phyloP scores from a whole-genome alignment of 306 rosid species.

The Glycine tomentella region DNA sequence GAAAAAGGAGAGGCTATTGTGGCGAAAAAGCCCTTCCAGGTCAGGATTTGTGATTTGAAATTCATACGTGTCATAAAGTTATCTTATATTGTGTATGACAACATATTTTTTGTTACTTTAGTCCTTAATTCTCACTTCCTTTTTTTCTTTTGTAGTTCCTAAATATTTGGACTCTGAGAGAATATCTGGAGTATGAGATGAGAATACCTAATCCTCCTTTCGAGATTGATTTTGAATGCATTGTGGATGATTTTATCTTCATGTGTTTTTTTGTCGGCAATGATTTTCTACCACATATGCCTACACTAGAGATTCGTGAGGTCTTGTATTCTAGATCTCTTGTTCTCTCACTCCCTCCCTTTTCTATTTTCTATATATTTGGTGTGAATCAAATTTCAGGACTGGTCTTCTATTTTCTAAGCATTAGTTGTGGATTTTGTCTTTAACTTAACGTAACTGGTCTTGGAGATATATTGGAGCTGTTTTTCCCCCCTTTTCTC shows the following conservation, averaged over 20 bases:
- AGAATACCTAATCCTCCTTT: slow-evolving; percentile 76
- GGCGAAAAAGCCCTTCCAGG: slow-evolving; percentile 92
- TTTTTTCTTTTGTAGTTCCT: slow-evolving; percentile 69
- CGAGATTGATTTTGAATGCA: slow-evolving; percentile 80
- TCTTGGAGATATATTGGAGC: background rate
- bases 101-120: background rate
- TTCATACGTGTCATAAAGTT: slow-evolving; percentile 4
- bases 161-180: slow-evolving; percentile 93
- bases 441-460: background rate
- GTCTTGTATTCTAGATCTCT: slow-evolving; percentile 49
- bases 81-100: background rate
- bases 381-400: slow-evolving; percentile 5
- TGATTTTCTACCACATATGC: slow-evolving; percentile 99
- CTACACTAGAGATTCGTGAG: slow-evolving; percentile 97
- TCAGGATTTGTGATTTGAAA: slow-evolving; percentile 41
- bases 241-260: slow-evolving; percentile 96
- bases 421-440: slow-evolving; percentile 22
- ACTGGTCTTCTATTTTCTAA: background rate
- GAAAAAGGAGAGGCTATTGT: slow-evolving; percentile 76
- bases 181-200: slow-evolving; percentile 89
- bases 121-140: slow-evolving; percentile 25
- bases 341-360: slow-evolving; percentile 4
- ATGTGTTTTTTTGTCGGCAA: slow-evolving; percentile 96
- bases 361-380: slow-evolving; percentile 4
- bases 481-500: too few relatives aligned